A percentile compares a stretch with the other conserved stretches of the same genome.
Evolutionary conservation across 495 filamentous ascomycete species (phyloP).

Genomic region (Umbilicaria muhlenbergii): DNA sequence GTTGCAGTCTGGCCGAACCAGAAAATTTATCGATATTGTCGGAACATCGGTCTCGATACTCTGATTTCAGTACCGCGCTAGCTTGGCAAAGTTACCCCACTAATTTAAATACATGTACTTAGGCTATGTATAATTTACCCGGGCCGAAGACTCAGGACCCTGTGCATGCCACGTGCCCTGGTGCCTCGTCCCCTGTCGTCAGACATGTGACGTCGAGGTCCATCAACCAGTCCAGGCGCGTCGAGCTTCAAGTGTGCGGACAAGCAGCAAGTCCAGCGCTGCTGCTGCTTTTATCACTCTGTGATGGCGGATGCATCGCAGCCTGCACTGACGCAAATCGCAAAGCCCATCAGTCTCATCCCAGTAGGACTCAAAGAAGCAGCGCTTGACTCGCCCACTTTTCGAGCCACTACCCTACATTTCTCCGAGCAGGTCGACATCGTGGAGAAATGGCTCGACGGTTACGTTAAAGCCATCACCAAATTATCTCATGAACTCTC

Average conservation of each 20-base stretch:
- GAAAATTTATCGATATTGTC: no score
- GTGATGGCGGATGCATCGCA: conserved; percentile 30
- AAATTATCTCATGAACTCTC: conserved; percentile 62
- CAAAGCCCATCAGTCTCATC: conserved; percentile 40
- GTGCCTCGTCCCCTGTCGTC: no score
- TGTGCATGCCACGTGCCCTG: no score
- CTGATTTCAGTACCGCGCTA: no score
- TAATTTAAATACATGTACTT: no score
- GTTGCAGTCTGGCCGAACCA: no score
- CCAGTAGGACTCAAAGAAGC: conserved; percentile 92
- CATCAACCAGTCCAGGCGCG: background rate
- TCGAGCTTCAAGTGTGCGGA: background rate
- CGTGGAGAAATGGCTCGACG: conserved; percentile 87
- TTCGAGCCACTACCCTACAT: conserved; percentile 74
- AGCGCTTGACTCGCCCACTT: conserved; percentile 87
- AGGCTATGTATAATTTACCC: no score
- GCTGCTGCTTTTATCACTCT: conserved; percentile 5
- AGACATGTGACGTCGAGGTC: background rate
- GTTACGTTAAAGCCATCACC: conserved; percentile 61
- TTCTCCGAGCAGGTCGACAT: conserved; percentile 85
- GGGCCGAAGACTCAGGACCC: no score
- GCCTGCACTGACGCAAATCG: conserved; percentile 29
- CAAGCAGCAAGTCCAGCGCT: background rate
- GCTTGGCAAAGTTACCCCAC: no score
- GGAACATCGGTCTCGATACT: no score